Conservation (phyloP, 805 yeast species). For the Myxozyma kluyveri region DNA sequence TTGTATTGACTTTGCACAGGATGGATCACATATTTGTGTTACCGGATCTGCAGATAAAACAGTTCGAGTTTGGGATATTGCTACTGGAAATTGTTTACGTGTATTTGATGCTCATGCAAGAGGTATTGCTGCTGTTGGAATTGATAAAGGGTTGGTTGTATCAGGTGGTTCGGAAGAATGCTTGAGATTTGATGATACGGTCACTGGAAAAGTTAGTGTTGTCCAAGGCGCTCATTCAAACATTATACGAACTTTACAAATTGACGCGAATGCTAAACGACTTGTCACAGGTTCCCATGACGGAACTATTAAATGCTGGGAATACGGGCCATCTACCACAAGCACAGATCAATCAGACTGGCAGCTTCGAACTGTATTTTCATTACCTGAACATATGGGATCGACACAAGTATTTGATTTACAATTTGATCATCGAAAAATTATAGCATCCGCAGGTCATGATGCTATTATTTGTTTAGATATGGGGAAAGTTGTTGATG, state of each 20-base stretch:
- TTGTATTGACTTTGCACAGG: background rate
- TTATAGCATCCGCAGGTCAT: conserved; percentile 9
- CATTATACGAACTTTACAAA: conserved; percentile 10
- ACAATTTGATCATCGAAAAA: conserved; percentile 13
- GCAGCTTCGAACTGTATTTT: background rate
- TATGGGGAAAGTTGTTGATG: conserved; percentile 8
- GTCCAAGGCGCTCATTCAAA: conserved; percentile 8
- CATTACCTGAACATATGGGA: background rate
- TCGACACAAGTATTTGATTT: conserved; percentile 1
- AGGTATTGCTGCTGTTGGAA: conserved; percentile 13
- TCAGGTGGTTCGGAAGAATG: conserved; percentile 11
- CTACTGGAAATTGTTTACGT: conserved; percentile 1
- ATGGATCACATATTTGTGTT: background rate
- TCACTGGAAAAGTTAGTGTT: background rate
- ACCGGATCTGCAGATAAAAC: conserved; percentile 17
- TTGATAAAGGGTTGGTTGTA: conserved; percentile 7
- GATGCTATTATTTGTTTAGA: conserved; percentile 9
- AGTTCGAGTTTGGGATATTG: conserved; percentile 9
- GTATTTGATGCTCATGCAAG: conserved; percentile 10
- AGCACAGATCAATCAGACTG: background rate
- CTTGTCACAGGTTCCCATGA: conserved; percentile 20
- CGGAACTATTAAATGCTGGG: conserved; percentile 15
- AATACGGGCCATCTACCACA: too few relatives aligned
- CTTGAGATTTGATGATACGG: conserved; percentile 2
- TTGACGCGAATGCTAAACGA: background rate